These are phyloP conservation scores for Bipolaris sorokiniana DNA, from an alignment of 2,329 filamentous ascomycete genomes.

Conservation along the genomic window DNA sequence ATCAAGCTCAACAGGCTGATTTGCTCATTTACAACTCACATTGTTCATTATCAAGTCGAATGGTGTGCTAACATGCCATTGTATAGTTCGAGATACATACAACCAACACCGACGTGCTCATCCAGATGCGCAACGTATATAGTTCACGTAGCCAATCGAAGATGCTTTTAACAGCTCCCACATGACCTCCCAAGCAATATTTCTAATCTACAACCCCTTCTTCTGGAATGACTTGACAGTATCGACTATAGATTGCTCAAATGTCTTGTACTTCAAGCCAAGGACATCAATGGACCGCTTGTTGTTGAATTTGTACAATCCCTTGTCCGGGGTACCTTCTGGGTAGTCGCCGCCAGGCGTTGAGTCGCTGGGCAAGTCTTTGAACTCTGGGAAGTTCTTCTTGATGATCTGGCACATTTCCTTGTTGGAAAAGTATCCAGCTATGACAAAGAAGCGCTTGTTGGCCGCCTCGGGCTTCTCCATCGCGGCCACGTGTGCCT, in stretches of 20 bases:
- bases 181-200: not conserved
- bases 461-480: conserved; percentile 63
- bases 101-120: not conserved
- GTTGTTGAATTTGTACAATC: conserved; percentile 59
- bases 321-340: conserved; percentile 52
- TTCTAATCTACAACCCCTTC: conserved; percentile 51
- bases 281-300: conserved; percentile 61
- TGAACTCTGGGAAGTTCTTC: conserved; percentile 62
- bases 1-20: conserved; percentile 65
- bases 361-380: conserved; percentile 55
- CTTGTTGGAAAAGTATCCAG: conserved; percentile 66
- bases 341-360: conserved; percentile 55
- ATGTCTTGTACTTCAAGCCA: conserved; percentile 63
- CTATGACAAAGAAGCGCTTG: conserved; percentile 67
- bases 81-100: conserved; percentile 4
- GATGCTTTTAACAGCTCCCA: not conserved
- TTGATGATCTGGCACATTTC: conserved; percentile 63
- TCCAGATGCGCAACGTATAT: conserved; percentile 13
- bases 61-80: conserved; percentile 21
- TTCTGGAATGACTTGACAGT: conserved; percentile 68
- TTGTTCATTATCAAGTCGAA: conserved; percentile 2
- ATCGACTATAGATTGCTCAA: conserved; percentile 67
- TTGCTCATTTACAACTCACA: conserved; percentile 17
- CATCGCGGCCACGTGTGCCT: conserved; percentile 66
- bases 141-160: conserved; percentile 21